These are phyloP conservation scores for Garcia nutans DNA, from an alignment of 345 rosid genomes.

Conservation along the genomic window DNA sequence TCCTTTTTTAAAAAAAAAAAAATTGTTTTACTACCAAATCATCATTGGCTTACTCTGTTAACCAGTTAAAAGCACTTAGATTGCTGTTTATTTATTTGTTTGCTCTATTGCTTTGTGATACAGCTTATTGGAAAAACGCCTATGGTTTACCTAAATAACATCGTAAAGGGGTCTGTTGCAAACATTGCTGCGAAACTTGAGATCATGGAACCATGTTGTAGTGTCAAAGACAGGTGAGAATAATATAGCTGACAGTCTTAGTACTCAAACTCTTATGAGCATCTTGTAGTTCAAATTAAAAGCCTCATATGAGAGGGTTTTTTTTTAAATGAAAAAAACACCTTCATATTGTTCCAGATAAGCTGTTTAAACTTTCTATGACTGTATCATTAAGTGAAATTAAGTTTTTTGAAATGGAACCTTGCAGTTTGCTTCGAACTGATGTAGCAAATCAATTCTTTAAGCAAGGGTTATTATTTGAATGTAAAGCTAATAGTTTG, in stretches of 20 bases:
- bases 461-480: not conserved
- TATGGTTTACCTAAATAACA: constrained; percentile 32
- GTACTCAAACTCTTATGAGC: not conserved
- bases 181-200: constrained; percentile 39
- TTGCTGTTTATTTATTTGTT: not conserved
- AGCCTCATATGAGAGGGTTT: not conserved
- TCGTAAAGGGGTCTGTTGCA: constrained; percentile 29
- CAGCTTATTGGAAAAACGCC: constrained; percentile 40
- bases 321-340: not conserved
- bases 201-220: constrained; percentile 39
- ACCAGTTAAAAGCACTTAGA: not conserved
- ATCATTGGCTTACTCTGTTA: not conserved
- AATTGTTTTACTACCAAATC: not conserved
- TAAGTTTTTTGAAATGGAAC: constrained; percentile 1
- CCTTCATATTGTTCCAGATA: not conserved
- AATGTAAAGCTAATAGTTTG: not conserved
- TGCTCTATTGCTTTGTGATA: constrained; percentile 1
- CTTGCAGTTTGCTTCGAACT: not conserved
- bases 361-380: not conserved
- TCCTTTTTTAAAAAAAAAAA: too few species aligned
- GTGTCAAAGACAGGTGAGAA: constrained; percentile 38
- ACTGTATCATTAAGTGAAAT: not conserved
- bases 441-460: not conserved
- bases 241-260: not conserved
- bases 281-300: not conserved